phyloP scores from a whole-genome alignment of 768 basidiomycete species.

The Astraeus odoratus region DNA sequence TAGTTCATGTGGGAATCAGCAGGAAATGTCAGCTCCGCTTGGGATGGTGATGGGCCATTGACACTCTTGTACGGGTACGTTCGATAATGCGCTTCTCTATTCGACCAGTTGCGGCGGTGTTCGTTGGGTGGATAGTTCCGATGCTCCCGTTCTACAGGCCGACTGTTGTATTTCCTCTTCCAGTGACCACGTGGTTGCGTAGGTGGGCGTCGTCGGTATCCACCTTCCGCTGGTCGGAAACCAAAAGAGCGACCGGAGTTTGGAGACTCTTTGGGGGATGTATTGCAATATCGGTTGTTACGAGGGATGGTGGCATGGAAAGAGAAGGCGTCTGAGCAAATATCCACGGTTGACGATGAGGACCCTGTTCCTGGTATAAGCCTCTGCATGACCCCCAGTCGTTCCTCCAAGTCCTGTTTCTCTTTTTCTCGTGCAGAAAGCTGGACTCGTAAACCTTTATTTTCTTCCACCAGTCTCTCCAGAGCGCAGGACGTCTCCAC shows the following conservation, averaged over 20 bases:
- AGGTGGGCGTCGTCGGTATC: slow-evolving; percentile 5
- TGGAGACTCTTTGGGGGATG: slow-evolving; percentile 3
- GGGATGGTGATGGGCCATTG: not conserved
- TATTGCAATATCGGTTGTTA: not conserved
- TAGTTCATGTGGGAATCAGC: not conserved
- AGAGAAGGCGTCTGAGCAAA: too few species aligned
- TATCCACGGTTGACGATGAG: too few species aligned
- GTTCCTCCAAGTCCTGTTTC: slow-evolving; percentile 4
- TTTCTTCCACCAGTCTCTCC: slow-evolving; percentile 13
- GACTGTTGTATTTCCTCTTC: not conserved
- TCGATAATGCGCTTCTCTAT: not conserved
- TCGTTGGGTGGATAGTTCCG: not conserved
- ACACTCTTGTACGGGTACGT: not conserved
- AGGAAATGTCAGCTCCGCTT: not conserved
- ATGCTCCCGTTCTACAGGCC: not conserved
- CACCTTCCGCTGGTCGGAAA: not conserved
- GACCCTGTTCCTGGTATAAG: slow-evolving; percentile 1
- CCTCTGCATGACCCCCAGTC: not conserved
- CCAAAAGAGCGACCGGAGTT: slow-evolving; percentile 1
- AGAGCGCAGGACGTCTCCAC: slow-evolving; percentile 10
- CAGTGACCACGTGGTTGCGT: slow-evolving; percentile 6
- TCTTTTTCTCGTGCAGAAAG: slow-evolving; percentile 7
- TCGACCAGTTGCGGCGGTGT: not conserved
- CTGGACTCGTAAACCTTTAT: slow-evolving; percentile 7
- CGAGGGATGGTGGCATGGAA: not conserved